These are phyloP conservation scores for Tuber magnatum DNA, from an alignment of 495 filamentous ascomycete species.

Conservation along the genomic window DNA sequence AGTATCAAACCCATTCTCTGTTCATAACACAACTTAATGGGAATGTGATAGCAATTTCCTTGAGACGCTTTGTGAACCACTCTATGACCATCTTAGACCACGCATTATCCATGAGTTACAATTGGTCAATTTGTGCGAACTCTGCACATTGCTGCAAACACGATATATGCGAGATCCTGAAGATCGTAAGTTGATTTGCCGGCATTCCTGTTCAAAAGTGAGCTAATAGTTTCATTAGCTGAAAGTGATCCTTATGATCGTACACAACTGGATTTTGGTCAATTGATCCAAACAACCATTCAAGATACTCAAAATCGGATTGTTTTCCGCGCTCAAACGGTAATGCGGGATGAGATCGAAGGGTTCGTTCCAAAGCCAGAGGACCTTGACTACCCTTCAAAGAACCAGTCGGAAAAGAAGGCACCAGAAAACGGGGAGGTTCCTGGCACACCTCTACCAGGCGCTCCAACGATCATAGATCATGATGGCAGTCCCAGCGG, in stretches of 20 bases:
- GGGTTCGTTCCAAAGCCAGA: slow-evolving; percentile 60
- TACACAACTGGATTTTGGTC: slow-evolving; percentile 57
- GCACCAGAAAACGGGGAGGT: slow-evolving; percentile 44
- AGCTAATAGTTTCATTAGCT: slow-evolving; percentile 23
- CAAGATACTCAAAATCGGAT: slow-evolving; percentile 68
- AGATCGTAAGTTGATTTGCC: slow-evolving; percentile 42
- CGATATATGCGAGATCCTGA: slow-evolving; percentile 62
- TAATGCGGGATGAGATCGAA: slow-evolving; percentile 64
- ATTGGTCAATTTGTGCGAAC: slow-evolving; percentile 62
- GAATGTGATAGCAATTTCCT: slow-evolving; percentile 48
- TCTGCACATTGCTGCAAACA: slow-evolving; percentile 64
- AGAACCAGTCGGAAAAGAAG: slow-evolving; percentile 38
- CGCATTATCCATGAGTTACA: slow-evolving; percentile 63
- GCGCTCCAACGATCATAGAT: slow-evolving; percentile 50
- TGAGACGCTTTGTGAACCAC: slow-evolving; percentile 63
- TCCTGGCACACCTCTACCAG: slow-evolving; percentile 46
- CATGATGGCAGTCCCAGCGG: slow-evolving; percentile 47
- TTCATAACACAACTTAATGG: slow-evolving; percentile 4
- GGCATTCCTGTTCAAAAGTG: slow-evolving; percentile 9
- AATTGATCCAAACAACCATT: slow-evolving; percentile 59
- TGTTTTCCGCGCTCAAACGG: slow-evolving; percentile 60
- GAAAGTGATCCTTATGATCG: slow-evolving; percentile 45
- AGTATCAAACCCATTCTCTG: slow-evolving; percentile 3
- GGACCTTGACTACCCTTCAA: slow-evolving; percentile 52
- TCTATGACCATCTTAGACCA: slow-evolving; percentile 66